Conservation (phyloP, 2,329 filamentous ascomycete species). For the Verticillium albo-atrum region DNA sequence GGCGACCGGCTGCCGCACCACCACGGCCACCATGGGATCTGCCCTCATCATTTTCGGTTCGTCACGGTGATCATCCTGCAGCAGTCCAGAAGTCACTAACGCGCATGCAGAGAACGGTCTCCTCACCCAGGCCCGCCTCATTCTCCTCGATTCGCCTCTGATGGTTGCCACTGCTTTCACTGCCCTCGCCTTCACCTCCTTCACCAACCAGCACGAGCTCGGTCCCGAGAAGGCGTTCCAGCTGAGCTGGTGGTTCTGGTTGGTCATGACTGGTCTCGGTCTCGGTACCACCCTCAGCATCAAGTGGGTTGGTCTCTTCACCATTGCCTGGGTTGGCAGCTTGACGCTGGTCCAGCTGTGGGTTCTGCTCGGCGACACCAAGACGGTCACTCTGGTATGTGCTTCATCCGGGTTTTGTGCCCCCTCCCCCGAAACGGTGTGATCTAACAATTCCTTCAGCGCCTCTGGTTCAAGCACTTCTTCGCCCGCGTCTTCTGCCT, state of each 20-base stretch:
- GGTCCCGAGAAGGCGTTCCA: slow-evolving; percentile 85
- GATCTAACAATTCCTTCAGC: slow-evolving; percentile 32
- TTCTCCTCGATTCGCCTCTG: slow-evolving; percentile 91
- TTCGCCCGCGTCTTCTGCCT: slow-evolving; percentile 87
- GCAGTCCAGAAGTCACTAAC: slow-evolving; percentile 5
- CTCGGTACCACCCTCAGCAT: slow-evolving; percentile 90
- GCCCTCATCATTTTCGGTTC: slow-evolving; percentile 86
- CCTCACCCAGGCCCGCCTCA: slow-evolving; percentile 89
- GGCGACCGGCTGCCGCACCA: slow-evolving; percentile 81
- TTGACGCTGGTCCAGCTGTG: slow-evolving; percentile 91
- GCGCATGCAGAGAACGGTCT: slow-evolving; percentile 76
- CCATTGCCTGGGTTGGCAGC: slow-evolving; percentile 93
- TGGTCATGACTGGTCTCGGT: slow-evolving; percentile 77
- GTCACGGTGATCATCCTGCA: slow-evolving; percentile 15
- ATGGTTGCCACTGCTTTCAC: slow-evolving; percentile 92
- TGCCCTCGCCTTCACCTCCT: slow-evolving; percentile 83
- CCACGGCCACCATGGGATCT: slow-evolving; percentile 78
- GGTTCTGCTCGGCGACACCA: slow-evolving; percentile 86
- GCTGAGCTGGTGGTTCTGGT: slow-evolving; percentile 97
- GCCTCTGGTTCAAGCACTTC: slow-evolving; percentile 90
- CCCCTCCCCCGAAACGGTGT: not conserved
- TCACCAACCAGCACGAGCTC: slow-evolving; percentile 94
- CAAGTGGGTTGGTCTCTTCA: slow-evolving; percentile 99
- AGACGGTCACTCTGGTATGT: slow-evolving; percentile 72
- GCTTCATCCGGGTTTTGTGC: not conserved